phyloP scores from a whole-genome alignment of 305 asterid species.

The Plantago coronopus region DNA sequence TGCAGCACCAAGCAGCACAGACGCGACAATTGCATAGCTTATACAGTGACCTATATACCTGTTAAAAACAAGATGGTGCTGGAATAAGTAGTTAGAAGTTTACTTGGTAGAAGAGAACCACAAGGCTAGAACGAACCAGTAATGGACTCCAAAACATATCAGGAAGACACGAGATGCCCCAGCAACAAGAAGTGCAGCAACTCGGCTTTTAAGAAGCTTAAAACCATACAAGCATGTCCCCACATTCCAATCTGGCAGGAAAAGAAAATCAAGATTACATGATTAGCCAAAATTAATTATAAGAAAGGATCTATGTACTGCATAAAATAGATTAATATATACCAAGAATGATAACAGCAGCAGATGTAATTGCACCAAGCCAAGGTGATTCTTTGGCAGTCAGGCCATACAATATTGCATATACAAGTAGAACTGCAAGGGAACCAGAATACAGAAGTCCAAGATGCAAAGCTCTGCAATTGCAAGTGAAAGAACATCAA shows the following conservation, averaged over 20 bases:
- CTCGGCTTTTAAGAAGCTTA: conserved; percentile 88
- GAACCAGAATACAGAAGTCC: conserved; percentile 97
- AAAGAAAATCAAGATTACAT: conserved; percentile 16
- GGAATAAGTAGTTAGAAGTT: conserved; percentile 9
- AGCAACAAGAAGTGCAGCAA: conserved; percentile 86
- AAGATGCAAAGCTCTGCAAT: conserved; percentile 86
- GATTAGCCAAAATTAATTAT: background rate
- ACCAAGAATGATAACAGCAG: conserved; percentile 95
- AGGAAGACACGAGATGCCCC: conserved; percentile 90
- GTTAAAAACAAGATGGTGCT: conserved; percentile 24
- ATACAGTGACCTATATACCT: conserved; percentile 97
- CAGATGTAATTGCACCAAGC: conserved; percentile 97
- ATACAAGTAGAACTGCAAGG: conserved; percentile 77
- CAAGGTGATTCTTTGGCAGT: conserved; percentile 97
- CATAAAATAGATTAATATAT: conserved; percentile 29
- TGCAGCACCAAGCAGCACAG: conserved; percentile 96
- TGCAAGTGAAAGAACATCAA: conserved; percentile 22
- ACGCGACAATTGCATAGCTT: conserved; percentile 94
- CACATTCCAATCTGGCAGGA: conserved; percentile 85
- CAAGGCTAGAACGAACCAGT: conserved; percentile 62
- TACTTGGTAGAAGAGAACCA: conserved; percentile 9
- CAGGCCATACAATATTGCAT: conserved; percentile 90
- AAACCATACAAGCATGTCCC: conserved; percentile 99
- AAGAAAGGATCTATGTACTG: conserved; percentile 4
- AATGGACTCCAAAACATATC: conserved; percentile 96